These are phyloP conservation scores for Neurospora sp. DNA, from an alignment of 2,329 filamentous ascomycete genomes.

Conservation along the genomic window DNA sequence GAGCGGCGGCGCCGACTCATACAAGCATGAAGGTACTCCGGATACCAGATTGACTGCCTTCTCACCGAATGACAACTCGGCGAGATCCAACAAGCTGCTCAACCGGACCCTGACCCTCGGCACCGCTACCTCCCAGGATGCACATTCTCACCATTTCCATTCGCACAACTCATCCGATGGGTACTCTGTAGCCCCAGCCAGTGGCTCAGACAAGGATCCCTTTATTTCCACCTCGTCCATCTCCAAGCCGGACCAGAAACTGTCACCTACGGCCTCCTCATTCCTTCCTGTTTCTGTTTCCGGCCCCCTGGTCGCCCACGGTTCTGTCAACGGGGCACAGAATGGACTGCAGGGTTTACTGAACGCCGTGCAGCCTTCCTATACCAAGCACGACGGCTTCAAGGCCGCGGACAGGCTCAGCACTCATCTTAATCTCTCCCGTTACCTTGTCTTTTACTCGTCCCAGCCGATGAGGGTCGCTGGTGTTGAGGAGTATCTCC, in stretches of 20 bases:
- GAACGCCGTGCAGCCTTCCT: conserved; percentile 9
- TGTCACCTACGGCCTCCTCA: conserved; percentile 53
- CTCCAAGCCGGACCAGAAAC: conserved; percentile 30
- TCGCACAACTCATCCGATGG: conserved; percentile 18
- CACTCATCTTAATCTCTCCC: conserved; percentile 34
- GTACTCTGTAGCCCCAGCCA: conserved; percentile 16
- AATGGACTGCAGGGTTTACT: conserved; percentile 1
- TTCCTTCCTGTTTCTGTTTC: conserved; percentile 43
- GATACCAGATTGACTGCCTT: conserved; percentile 54
- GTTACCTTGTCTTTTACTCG: conserved; percentile 33
- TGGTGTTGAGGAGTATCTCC: conserved; percentile 34
- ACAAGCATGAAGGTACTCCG: conserved; percentile 46
- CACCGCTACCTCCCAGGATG: conserved; percentile 20
- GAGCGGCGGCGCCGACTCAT: conserved; percentile 42
- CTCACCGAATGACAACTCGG: conserved; percentile 47
- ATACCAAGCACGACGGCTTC: conserved; percentile 16
- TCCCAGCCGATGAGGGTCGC: conserved; percentile 20
- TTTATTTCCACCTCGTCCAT: conserved; percentile 35
- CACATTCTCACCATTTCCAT: conserved; percentile 16
- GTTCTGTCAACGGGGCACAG: conserved; percentile 16
- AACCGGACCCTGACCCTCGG: conserved; percentile 16
- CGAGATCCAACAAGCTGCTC: conserved; percentile 31
- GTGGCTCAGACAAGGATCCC: conserved; percentile 37
- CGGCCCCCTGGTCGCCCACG: conserved; percentile 14
- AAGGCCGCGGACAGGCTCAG: conserved; percentile 30